Evolutionary conservation across 1,139 yeast genomes (phyloP).

Genomic region (Zygoascus meyerae): DNA sequence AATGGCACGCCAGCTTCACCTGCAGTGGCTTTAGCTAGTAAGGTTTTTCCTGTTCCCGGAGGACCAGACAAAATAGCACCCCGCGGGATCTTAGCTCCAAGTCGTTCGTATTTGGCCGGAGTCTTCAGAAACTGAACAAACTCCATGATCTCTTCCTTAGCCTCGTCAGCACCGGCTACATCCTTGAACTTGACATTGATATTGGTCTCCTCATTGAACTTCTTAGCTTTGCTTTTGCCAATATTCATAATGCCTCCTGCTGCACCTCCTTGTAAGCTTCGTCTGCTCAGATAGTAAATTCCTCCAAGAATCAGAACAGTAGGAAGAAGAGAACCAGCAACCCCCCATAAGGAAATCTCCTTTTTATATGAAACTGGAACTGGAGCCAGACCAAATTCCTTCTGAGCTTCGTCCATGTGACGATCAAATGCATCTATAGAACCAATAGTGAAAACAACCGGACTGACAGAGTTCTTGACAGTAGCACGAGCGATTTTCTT

Average conservation of each 20-base stretch:
- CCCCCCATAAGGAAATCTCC: constrained; percentile 54
- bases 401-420: constrained; percentile 73
- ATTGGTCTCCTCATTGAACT: constrained; percentile 86
- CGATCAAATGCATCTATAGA: constrained; percentile 84
- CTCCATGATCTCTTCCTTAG: constrained; percentile 96
- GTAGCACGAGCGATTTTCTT: constrained; percentile 59
- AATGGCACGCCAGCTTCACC: constrained; percentile 99
- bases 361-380: constrained; percentile 70
- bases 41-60: constrained; percentile 98
- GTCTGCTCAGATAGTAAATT: constrained; percentile 60
- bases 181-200: constrained; percentile 82
- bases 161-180: constrained; percentile 96
- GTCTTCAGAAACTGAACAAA: constrained; percentile 87
- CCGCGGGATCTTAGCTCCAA: constrained; percentile 95
- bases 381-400: constrained; percentile 59
- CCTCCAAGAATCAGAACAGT: constrained; percentile 83
- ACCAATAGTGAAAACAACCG: constrained; percentile 67
- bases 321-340: constrained; percentile 68
- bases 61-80: constrained; percentile 98
- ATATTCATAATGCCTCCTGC: constrained; percentile 42
- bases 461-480: constrained; percentile 25
- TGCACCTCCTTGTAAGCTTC: constrained; percentile 44
- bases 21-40: constrained; percentile 95
- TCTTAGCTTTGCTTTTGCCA: constrained; percentile 77
- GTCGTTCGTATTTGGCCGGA: constrained; percentile 82